Evolutionary conservation across 108 stramenopile genomes (phyloP).

Genomic region (Cylindrotheca fusiformis): DNA sequence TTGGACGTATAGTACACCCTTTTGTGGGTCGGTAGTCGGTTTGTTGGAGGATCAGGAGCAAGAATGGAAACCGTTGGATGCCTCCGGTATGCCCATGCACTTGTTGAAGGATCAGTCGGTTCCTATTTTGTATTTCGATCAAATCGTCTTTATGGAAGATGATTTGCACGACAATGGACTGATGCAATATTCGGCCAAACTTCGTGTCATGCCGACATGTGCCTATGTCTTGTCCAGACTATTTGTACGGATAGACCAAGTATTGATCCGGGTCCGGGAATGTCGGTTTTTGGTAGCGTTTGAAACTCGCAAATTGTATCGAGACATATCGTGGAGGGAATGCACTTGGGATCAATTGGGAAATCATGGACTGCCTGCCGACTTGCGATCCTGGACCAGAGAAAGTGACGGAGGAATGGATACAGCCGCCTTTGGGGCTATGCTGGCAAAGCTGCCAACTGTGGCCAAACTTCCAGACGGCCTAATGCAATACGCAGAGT

Average conservation of each 20-base stretch:
- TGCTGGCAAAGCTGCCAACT: conserved; percentile 37
- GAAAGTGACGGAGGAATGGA: not conserved
- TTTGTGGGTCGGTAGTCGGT: conserved; percentile 18
- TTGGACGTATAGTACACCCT: conserved; percentile 79
- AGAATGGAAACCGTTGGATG: conserved; percentile 40
- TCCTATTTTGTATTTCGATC: conserved; percentile 74
- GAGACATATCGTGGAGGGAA: conserved; percentile 78
- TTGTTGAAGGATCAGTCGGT: conserved; percentile 55
- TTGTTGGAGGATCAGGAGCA: too few species aligned
- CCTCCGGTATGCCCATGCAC: conserved; percentile 51
- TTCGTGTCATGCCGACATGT: conserved; percentile 76
- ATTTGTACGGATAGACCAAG: conserved; percentile 64
- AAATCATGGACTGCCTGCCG: conserved; percentile 39
- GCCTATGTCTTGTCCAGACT: conserved; percentile 55
- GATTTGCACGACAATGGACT: conserved; percentile 84
- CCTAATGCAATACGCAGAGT: conserved; percentile 23
- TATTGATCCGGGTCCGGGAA: conserved; percentile 62
- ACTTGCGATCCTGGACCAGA: conserved; percentile 48
- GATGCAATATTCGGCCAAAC: conserved; percentile 52
- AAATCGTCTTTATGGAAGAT: conserved; percentile 66
- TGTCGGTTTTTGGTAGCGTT: conserved; percentile 47
- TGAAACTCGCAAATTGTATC: conserved; percentile 30
- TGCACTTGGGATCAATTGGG: conserved; percentile 57
- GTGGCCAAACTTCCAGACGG: conserved; percentile 37
- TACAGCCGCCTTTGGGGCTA: conserved; percentile 10